Conservation (phyloP, 371 early-diverging fungal species). For the Dichotomocladium elegans region DNA sequence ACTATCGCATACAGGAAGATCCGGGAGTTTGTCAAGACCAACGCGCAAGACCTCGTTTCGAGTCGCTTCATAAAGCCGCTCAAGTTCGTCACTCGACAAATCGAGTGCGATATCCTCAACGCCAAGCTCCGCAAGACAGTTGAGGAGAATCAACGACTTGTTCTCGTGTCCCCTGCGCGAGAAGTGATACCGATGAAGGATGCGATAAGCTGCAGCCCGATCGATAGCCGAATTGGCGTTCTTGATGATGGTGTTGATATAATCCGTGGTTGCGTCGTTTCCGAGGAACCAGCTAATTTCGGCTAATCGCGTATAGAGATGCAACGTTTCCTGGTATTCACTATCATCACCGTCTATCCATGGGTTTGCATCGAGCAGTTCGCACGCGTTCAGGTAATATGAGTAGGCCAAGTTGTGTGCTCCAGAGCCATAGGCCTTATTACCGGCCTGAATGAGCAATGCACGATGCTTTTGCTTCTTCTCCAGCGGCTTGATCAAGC, state of each 20-base stretch:
- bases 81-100: conserved; percentile 17
- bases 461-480: conserved; percentile 30
- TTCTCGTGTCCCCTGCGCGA: conserved; percentile 26
- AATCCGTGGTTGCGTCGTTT: conserved; percentile 18
- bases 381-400: conserved; percentile 32
- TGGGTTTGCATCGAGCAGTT: conserved; percentile 24
- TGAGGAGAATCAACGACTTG: conserved; percentile 24
- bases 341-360: conserved; percentile 41
- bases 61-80: conserved; percentile 22
- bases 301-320: conserved; percentile 37
- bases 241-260: conserved; percentile 23
- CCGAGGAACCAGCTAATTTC: conserved; percentile 44
- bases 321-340: conserved; percentile 35
- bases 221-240: conserved; percentile 40
- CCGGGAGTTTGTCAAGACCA: conserved; percentile 26
- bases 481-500: conserved; percentile 66
- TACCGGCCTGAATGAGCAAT: conserved; percentile 30
- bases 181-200: conserved; percentile 39
- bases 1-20: conserved; percentile 34
- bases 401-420: conserved; percentile 37
- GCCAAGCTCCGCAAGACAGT: conserved; percentile 42
- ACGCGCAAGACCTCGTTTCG: conserved; percentile 25
- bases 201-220: conserved; percentile 41
- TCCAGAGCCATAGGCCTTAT: conserved; percentile 41
- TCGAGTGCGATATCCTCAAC: conserved; percentile 24